Base-by-base conservation (phyloP, 1,284 basidiomycete species). In the Pisolithus thermaeus region DNA sequence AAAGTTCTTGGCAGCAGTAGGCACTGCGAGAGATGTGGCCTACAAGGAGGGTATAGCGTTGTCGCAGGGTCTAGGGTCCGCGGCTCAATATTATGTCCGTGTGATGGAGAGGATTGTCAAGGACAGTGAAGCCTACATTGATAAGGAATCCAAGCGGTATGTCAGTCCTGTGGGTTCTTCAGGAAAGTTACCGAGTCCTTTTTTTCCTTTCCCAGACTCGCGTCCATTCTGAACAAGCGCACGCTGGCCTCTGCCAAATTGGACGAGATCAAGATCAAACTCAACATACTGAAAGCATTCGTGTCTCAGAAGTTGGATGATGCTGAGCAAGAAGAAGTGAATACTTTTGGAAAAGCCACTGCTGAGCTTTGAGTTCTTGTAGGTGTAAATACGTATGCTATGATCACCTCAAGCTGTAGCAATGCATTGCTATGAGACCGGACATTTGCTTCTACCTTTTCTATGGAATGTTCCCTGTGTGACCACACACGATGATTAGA, bases 241-340 rank as follows among this genome's bases (percentile, higher is more conserved):
- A 83, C 77, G 36, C 73, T 97, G 39, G 77, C 87, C 4, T 76
- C 80, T 0, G 70, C 77, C 49, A 97, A 98, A 73, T 73, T 95
- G 42, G 96, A 99, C 68, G 93, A 98, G 74, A 84, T 98, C 62
- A 90, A 92, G 72, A 81, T 90, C 69, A 96, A 95, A 76, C 78
- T 80, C 48, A 98, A 98, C 73, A 81, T 97, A 59, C 81, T 97
- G 50, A 69, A 74, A 8, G 81, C 90, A 0, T 96, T 97, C 64
- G 72, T 75, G 22, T 72, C 71, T 48, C 70, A 79, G 58, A 79
- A 80, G 65, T 69, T 66, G 35, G 73, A 72, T 56, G 73, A 76
- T 47, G 64, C 51, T 16, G 62, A 72, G 56, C 74, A 75, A 53
- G 71, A 70, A 57, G 59, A 72, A 25, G 74, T 73, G 52, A 58